Base-by-base conservation (phyloP, 768 basidiomycete species). In the Phaeotremella skinneri region DNA sequence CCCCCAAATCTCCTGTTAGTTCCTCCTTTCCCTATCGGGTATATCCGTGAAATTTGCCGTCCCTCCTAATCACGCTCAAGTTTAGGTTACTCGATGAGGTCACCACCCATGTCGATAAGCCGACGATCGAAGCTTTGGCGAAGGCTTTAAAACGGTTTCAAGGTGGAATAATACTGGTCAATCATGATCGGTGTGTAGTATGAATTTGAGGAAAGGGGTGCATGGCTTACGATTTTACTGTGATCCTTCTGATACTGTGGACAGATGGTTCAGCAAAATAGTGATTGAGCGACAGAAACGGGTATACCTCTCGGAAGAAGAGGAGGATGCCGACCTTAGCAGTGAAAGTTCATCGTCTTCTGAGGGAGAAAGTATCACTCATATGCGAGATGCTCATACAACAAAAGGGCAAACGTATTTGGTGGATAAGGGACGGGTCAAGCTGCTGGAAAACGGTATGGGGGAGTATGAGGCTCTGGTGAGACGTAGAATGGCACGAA, bases 51-150 rank as follows among this genome's bases (percentile, higher is more conserved):
- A 9, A n/a, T n/a, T n/a, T n/a, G n/a, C n/a, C n/a, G n/a, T n/a
- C n/a, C n/a, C n/a, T n/a, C n/a, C n/a, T n/a, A n/a, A n/a, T 45
- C 9, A 20, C 45, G 41, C 17, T 34, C 0, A 32, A 2, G 32
- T n/a, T n/a, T 42, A 71, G 70, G 20, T 73, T 80, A 0, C 66
- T 80, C 23, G 79, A 80, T 58, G 87, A 88, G 70, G 83, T 85
- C 3, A 85, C 86, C 13, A 81, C 86, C n/a, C 87, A 88, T 75
- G 74, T 88, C 42, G 86, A 88, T 70, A 79, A 81, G 41, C 80
- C 82, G 25, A 86, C 85, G 2, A 83, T 87, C 30, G 74, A 80
- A 58, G 83, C 83, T 0, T 75, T 88, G 1, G 82, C 83, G 0
- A 76, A 78, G 21, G 81, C 83, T 6, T 76, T 87, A 41, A 79